phyloP scores from a whole-genome alignment of 768 basidiomycete genomes.

The Agaricus subrufescens region DNA sequence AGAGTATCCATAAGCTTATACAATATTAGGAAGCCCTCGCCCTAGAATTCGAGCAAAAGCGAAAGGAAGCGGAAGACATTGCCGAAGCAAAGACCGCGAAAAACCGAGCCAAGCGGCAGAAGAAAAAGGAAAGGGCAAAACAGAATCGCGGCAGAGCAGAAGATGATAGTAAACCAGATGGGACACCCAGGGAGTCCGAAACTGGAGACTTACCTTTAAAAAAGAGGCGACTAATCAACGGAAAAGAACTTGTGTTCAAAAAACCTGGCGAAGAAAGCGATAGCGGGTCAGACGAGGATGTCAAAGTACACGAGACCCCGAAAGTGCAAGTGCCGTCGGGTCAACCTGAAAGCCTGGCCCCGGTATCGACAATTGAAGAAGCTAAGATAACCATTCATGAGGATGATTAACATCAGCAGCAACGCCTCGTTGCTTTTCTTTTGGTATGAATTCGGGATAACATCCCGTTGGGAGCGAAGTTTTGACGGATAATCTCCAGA shows the following conservation, averaged over 20 bases:
- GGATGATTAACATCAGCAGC: constrained; percentile 18
- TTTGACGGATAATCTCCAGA: background rate
- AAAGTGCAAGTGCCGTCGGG: background rate
- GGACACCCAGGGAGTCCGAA: constrained; percentile 16
- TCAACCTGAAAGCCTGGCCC: constrained; percentile 2
- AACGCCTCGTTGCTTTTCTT: background rate
- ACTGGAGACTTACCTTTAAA: constrained; percentile 45
- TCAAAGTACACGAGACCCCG: background rate
- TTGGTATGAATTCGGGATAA: background rate
- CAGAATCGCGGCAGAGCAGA: constrained; percentile 22
- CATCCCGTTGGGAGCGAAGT: background rate
- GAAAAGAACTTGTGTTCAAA: constrained; percentile 58
- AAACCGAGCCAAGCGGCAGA: constrained; percentile 90
- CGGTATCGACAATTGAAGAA: constrained; percentile 10
- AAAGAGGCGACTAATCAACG: constrained; percentile 79
- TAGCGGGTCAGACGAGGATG: constrained; percentile 26
- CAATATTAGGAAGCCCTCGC: constrained; percentile 58
- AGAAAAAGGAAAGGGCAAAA: constrained; percentile 79
- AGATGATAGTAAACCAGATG: constrained; percentile 12
- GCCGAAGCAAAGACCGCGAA: constrained; percentile 91
- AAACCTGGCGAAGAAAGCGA: constrained; percentile 39
- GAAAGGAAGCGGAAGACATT: constrained; percentile 61
- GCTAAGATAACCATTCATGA: constrained; percentile 28
- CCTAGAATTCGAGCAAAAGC: constrained; percentile 71
- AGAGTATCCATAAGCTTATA: background rate